A percentile compares a stretch with the other conserved stretches of the same genome.
Conservation (phyloP, 441 rosid genomes). For the Daphne laureola region DNA sequence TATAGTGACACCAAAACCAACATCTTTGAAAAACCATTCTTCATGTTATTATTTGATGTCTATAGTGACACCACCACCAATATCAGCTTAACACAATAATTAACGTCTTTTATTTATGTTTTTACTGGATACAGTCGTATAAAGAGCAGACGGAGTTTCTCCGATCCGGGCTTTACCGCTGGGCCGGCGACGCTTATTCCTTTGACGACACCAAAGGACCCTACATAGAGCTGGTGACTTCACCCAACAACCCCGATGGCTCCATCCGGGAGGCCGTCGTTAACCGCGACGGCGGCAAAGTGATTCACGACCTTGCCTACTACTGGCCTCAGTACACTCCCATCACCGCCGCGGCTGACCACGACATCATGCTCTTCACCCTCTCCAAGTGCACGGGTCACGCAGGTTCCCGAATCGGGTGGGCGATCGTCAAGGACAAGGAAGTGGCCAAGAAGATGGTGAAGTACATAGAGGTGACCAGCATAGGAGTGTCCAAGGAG, state of each 20-base stretch:
- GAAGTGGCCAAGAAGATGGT: conserved; percentile 63
- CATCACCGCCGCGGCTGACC: conserved; percentile 47
- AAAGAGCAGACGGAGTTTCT: conserved; percentile 39
- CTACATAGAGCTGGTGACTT: conserved; percentile 56
- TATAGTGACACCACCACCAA: too few relatives aligned
- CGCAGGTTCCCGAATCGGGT: conserved; percentile 95
- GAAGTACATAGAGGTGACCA: conserved; percentile 38
- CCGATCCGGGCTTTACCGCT: conserved; percentile 47
- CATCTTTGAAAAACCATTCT: too few relatives aligned
- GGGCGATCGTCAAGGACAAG: conserved; percentile 75
- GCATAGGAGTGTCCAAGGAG: conserved; percentile 79
- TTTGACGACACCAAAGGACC: conserved; percentile 44
- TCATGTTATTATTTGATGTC: too few relatives aligned
- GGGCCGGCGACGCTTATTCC: conserved; percentile 70
- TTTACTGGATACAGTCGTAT: conserved; percentile 52
- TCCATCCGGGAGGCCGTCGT: conserved; percentile 50
- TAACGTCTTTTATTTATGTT: too few relatives aligned
- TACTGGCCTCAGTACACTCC: conserved; percentile 87
- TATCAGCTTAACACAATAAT: too few relatives aligned
- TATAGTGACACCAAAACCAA: too few relatives aligned
- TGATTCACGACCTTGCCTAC: conserved; percentile 73
- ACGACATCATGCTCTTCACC: conserved; percentile 80
- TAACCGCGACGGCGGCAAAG: conserved; percentile 40
- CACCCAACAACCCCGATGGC: conserved; percentile 90
- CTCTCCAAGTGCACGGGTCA: conserved; percentile 88